Conservation (phyloP, 768 basidiomycete genomes). For the Phaeotremella skinneri region DNA sequence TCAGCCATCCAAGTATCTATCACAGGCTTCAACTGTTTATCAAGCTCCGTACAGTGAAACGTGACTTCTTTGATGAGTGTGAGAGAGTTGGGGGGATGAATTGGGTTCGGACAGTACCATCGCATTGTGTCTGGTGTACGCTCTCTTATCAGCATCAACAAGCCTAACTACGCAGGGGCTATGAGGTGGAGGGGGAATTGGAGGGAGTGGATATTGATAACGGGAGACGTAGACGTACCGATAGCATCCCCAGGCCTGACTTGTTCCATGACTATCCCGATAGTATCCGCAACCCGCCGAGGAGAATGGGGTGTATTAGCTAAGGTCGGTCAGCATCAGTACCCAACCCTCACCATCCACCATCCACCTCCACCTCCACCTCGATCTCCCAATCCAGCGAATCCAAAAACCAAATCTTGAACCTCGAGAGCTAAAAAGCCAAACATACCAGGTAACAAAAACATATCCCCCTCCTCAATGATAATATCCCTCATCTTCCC, state of each 20-base stretch:
- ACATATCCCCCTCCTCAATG: constrained; percentile 96
- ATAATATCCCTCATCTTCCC: constrained; percentile 64
- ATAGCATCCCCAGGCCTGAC: constrained; percentile 69
- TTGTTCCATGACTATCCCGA: constrained; percentile 87
- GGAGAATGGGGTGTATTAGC: constrained; percentile 97
- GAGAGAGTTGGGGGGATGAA: constrained; percentile 59
- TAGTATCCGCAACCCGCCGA: constrained; percentile 81
- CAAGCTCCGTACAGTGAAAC: constrained; percentile 86
- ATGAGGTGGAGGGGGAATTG: constrained; percentile 9
- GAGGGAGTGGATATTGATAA: background rate
- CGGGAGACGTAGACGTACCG: constrained; percentile 57
- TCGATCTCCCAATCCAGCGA: background rate
- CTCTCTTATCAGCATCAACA: too few species aligned
- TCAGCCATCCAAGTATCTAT: constrained; percentile 79
- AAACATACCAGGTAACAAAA: constrained; percentile 76
- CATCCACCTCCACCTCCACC: background rate
- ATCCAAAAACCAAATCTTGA: background rate
- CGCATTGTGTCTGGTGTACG: constrained; percentile 69
- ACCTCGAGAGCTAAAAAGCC: too few species aligned
- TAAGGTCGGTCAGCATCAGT: constrained; percentile 45
- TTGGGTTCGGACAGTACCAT: constrained; percentile 75
- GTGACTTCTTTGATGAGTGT: constrained; percentile 78
- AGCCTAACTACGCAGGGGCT: background rate
- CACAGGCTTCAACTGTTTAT: constrained; percentile 86
- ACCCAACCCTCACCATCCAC: background rate